These are phyloP conservation scores for Tetrahymena borealis DNA, from an alignment of 73 alveolate species.

Conservation along the genomic window DNA sequence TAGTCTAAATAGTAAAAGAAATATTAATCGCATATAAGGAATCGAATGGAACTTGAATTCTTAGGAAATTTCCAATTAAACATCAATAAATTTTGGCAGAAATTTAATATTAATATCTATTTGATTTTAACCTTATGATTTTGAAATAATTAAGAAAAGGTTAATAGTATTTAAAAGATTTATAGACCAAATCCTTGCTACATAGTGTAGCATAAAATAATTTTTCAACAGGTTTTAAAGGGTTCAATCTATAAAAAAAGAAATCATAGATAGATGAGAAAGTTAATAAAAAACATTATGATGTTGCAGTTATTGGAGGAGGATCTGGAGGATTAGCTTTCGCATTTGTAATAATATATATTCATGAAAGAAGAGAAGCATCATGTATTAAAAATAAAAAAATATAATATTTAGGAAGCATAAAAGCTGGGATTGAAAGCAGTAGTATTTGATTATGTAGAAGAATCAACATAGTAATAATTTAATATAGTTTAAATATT, in stretches of 20 bases:
- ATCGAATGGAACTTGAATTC: too few species aligned
- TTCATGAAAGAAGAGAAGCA: background rate
- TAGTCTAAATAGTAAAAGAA: too few species aligned
- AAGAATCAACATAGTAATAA: conserved; percentile 43
- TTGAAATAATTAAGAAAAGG: background rate
- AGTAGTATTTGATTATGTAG: conserved; percentile 48
- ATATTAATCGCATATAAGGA: too few species aligned
- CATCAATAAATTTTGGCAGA: background rate
- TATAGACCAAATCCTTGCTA: background rate
- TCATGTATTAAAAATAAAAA: background rate
- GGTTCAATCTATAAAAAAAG: background rate
- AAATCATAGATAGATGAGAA: background rate
- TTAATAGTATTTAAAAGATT: background rate
- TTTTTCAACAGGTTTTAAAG: background rate
- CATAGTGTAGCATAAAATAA: background rate
- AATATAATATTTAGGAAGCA: too few species aligned
- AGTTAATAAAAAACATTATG: conserved; percentile 8
- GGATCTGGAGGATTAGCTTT: conserved; percentile 99
- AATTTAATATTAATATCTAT: background rate
- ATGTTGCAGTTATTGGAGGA: conserved; percentile 93
- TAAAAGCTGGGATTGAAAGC: conserved; percentile 26
- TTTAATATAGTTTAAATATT: background rate
- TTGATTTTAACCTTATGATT: background rate
- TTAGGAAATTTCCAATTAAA: background rate
- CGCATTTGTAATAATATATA: conserved; percentile 39